Conservation (phyloP, 495 filamentous ascomycete species). For the Platismatia glauca region DNA sequence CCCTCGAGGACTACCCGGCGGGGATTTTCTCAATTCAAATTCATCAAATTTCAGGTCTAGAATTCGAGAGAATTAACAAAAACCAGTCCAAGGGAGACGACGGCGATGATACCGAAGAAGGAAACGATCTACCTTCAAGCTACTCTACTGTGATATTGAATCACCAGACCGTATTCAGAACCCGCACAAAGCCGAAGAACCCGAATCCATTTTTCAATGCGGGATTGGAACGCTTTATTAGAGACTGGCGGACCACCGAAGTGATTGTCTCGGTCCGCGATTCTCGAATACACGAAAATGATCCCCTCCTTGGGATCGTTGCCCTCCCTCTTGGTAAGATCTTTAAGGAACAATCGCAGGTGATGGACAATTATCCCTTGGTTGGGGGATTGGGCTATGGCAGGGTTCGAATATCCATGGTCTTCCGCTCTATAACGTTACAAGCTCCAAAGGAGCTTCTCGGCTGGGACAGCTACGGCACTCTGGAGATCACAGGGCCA, state of each 20-base stretch:
- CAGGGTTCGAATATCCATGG: conserved; percentile 52
- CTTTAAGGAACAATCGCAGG: conserved; percentile 47
- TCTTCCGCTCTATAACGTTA: conserved; percentile 59
- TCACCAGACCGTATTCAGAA: conserved; percentile 59
- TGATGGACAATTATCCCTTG: conserved; percentile 53
- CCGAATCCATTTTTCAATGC: conserved; percentile 72
- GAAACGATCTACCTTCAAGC: conserved; percentile 52
- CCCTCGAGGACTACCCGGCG: conserved; percentile 45
- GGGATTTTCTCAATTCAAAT: conserved; percentile 62
- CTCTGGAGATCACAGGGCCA: conserved; percentile 43
- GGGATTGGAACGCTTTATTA: conserved; percentile 59
- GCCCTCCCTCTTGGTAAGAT: conserved; percentile 52
- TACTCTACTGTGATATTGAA: conserved; percentile 67
- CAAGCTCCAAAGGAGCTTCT: conserved; percentile 44
- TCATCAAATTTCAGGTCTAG: conserved; percentile 63
- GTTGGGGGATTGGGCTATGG: conserved; percentile 63
- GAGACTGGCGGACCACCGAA: conserved; percentile 57
- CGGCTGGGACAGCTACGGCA: conserved; percentile 57
- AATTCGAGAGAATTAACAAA: conserved; percentile 46
- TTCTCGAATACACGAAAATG: conserved; percentile 47
- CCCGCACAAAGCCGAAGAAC: conserved; percentile 67
- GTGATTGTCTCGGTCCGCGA: conserved; percentile 59
- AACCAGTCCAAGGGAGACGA: conserved; percentile 35
- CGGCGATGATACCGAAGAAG: conserved; percentile 48
- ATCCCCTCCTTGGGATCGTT: conserved; percentile 55